Evolutionary conservation across 1,284 basidiomycete species (phyloP).

Genomic region (Naganishia sp.): DNA sequence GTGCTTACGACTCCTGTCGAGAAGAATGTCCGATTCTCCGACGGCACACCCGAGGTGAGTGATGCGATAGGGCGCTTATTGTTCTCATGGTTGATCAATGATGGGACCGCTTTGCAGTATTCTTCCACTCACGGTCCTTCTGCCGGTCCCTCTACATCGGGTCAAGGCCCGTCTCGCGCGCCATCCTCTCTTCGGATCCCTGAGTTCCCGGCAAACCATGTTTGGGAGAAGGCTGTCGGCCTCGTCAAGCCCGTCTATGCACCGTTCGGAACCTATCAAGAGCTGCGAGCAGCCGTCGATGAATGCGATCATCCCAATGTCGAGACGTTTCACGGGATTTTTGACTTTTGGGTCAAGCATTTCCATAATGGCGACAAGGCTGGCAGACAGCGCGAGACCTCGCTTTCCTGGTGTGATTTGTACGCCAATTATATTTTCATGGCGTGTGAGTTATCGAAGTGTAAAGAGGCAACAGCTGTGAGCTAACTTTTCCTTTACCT

Average conservation of each 20-base stretch:
- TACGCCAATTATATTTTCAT: neutral
- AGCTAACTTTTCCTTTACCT: neutral
- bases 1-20: no score
- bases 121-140: no score
- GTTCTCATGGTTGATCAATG: no score
- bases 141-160: no score
- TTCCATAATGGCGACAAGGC: neutral
- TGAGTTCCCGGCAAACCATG: neutral
- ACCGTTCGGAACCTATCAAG: neutral
- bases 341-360: neutral
- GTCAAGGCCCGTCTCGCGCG: no score
- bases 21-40: no score
- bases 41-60: no score
- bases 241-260: neutral
- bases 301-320: neutral
- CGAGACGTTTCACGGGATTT: neutral
- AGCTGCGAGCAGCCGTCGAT: neutral
- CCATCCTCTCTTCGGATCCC: no score
- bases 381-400: neutral
- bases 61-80: no score
- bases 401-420: neutral
- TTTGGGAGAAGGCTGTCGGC: neutral
- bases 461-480: neutral
- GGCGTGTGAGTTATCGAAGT: neutral
- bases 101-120: no score